phyloP scores from a whole-genome alignment of 2,329 filamentous ascomycete genomes.

The Ophiostoma sp. region DNA sequence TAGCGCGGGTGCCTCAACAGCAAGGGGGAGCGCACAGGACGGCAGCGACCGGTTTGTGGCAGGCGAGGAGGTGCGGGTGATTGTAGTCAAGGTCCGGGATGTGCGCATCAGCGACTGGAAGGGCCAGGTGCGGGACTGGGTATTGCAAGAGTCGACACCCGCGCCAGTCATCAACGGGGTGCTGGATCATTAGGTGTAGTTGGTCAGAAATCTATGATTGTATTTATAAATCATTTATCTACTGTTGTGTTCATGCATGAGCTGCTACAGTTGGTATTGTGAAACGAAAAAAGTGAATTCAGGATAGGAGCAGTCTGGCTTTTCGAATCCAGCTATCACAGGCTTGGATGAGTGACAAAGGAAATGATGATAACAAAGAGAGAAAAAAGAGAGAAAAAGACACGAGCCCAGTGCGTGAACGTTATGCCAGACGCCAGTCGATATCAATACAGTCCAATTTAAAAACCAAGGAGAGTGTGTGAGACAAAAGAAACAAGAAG shows the following conservation, averaged over 20 bases:
- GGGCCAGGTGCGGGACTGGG: conserved; percentile 80
- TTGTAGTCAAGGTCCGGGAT: conserved; percentile 76
- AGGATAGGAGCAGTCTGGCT: background rate
- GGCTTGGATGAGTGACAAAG: background rate
- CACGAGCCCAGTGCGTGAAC: background rate
- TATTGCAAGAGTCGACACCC: conserved; percentile 35
- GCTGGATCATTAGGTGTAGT: background rate
- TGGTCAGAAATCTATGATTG: background rate
- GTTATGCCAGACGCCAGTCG: conserved; percentile 19
- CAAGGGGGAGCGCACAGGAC: conserved; percentile 35
- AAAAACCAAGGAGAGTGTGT: background rate
- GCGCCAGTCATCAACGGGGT: conserved; percentile 38
- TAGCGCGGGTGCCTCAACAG: conserved; percentile 32
- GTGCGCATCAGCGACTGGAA: conserved; percentile 93
- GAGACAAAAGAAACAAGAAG: background rate
- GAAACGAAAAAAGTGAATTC: background rate
- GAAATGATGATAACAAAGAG: background rate
- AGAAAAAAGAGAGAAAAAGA: background rate
- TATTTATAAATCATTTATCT: background rate
- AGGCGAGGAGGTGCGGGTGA: conserved; percentile 77
- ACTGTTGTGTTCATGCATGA: background rate
- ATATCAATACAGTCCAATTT: conserved; percentile 16
- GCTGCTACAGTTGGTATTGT: background rate
- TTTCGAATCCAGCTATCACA: background rate
- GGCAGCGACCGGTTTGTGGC: conserved; percentile 65